Conservation (phyloP, 2,329 filamentous ascomycete genomes). For the Leptographium lundbergii region DNA sequence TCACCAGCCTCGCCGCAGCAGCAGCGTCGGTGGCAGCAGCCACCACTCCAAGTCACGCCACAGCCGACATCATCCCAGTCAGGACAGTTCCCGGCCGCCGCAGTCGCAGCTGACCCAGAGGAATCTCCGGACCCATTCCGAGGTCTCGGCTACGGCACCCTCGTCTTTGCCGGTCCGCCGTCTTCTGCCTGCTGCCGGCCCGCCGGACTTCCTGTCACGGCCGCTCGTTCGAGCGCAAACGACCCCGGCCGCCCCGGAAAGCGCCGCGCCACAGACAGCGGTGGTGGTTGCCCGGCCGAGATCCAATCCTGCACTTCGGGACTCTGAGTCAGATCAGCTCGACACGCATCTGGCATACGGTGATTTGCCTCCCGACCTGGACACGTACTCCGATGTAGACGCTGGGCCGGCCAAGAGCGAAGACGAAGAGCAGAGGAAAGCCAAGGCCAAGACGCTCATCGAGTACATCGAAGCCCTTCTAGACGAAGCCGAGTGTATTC, state of each 20-base stretch:
- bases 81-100: not conserved
- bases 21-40: constrained; percentile 13
- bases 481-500: constrained; percentile 78
- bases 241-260: not conserved
- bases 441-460: constrained; percentile 43
- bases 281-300: constrained; percentile 23
- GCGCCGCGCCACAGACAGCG: constrained; percentile 14
- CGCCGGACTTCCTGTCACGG: not conserved
- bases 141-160: constrained; percentile 36
- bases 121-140: constrained; percentile 41
- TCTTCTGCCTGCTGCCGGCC: not conserved
- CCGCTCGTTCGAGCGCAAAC: not conserved
- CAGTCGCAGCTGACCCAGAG: constrained; percentile 33
- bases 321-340: constrained; percentile 29
- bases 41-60: constrained; percentile 1
- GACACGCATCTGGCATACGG: constrained; percentile 93
- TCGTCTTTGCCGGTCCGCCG: constrained; percentile 24
- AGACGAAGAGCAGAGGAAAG: constrained; percentile 44
- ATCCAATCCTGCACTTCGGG: constrained; percentile 27
- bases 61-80: not conserved
- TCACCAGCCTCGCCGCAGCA: constrained; percentile 21
- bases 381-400: constrained; percentile 33
- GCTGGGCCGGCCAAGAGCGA: constrained; percentile 14
- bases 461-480: constrained; percentile 63
- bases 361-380: constrained; percentile 59